Evolutionary conservation across 2,329 filamentous ascomycete genomes (phyloP).

Genomic region (Colletotrichum chlorophyti): DNA sequence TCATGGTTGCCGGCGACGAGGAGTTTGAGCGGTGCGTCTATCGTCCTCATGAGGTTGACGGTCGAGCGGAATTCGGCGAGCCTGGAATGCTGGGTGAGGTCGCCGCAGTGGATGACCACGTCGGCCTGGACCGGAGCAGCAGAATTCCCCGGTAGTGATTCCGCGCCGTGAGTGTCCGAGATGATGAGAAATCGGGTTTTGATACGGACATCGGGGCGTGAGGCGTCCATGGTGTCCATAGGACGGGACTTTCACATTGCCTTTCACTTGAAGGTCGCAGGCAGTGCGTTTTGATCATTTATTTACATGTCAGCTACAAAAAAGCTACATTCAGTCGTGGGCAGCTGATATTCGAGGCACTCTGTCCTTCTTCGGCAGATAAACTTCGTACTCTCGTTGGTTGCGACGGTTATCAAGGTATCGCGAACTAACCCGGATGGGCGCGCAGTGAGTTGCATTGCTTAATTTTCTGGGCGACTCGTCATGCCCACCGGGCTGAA

Average conservation of each 20-base stretch:
- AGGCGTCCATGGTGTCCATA: not conserved
- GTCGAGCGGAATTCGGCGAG: constrained; percentile 45
- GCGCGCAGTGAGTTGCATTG: too few species aligned
- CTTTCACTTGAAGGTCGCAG: not conserved
- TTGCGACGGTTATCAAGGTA: too few species aligned
- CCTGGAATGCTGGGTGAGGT: constrained; percentile 53
- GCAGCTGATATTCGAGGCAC: too few species aligned
- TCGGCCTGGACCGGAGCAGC: constrained; percentile 46
- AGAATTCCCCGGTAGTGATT: constrained; percentile 24
- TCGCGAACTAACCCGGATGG: too few species aligned
- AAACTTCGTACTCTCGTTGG: too few species aligned
- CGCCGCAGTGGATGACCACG: constrained; percentile 57
- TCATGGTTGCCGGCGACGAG: constrained; percentile 61
- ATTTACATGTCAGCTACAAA: too few species aligned
- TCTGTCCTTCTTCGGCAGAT: too few species aligned
- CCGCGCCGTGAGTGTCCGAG: constrained; percentile 44
- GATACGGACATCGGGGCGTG: constrained; percentile 17
- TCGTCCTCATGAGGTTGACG: constrained; percentile 43
- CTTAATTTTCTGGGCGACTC: too few species aligned
- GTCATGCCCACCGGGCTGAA: too few species aligned
- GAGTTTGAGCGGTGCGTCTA: constrained; percentile 54
- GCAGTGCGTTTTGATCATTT: not conserved
- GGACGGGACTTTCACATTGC: too few species aligned
- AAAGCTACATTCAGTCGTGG: too few species aligned
- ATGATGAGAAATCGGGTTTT: constrained; percentile 47